These are phyloP conservation scores for Pseudonitzschia delicatissima DNA, from an alignment of 108 stramenopile genomes.

Conservation along the genomic window DNA sequence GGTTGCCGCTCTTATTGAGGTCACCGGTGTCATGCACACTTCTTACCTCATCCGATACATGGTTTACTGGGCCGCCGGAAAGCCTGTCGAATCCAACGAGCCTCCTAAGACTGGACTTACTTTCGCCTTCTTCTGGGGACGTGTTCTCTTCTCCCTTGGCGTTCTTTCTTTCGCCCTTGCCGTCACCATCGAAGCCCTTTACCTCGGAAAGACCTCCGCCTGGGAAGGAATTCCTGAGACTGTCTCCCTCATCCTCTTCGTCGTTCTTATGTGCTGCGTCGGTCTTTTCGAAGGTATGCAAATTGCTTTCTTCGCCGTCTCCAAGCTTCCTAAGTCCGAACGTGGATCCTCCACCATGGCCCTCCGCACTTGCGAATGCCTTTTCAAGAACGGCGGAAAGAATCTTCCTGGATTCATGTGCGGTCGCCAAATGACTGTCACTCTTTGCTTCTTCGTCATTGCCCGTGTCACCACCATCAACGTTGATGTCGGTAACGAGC, in stretches of 20 bases:
- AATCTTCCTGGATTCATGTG: constrained; percentile 71
- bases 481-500: constrained; percentile 33
- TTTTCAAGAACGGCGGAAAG: constrained; percentile 47
- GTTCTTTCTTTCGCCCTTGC: constrained; percentile 54
- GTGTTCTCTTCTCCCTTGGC: constrained; percentile 43
- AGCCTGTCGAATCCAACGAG: constrained; percentile 59
- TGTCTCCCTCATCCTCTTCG: constrained; percentile 49
- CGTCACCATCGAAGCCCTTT: constrained; percentile 53
- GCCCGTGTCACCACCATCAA: constrained; percentile 61
- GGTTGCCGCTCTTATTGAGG: constrained; percentile 54
- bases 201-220: constrained; percentile 65
- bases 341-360: constrained; percentile 52
- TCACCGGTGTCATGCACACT: constrained; percentile 68
- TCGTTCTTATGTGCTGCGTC: constrained; percentile 53
- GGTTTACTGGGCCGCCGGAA: constrained; percentile 37
- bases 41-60: constrained; percentile 55
- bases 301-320: constrained; percentile 74
- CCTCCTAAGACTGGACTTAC: constrained; percentile 30
- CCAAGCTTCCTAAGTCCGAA: constrained; percentile 57
- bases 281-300: constrained; percentile 77
- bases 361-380: constrained; percentile 44
- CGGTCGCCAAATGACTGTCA: constrained; percentile 72
- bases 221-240: constrained; percentile 49
- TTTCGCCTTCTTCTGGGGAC: constrained; percentile 48
- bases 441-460: constrained; percentile 62